Evolutionary conservation across 192 early-diverging fungal species (phyloP).

Genomic region (Coemansia sp.): DNA sequence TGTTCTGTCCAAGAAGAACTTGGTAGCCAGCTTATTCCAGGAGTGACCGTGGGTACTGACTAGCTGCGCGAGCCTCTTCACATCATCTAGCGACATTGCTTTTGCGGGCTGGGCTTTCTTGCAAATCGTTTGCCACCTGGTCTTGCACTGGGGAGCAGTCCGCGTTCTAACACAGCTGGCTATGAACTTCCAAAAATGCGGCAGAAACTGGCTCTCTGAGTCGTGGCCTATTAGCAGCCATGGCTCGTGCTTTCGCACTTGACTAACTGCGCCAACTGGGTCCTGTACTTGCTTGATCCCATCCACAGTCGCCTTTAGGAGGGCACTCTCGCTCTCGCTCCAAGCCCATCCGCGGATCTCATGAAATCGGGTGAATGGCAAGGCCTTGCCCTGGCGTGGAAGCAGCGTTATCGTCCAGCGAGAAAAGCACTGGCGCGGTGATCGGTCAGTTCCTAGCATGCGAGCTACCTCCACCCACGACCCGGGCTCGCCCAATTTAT

Average conservation of each 20-base stretch:
- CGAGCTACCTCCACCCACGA: slow-evolving; percentile 29
- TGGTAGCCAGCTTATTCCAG: slow-evolving; percentile 16
- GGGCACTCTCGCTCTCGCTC: slow-evolving; percentile 13
- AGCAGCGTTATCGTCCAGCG: slow-evolving; percentile 36
- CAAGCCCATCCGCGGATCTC: slow-evolving; percentile 31
- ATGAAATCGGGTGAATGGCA: slow-evolving; percentile 25
- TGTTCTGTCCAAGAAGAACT: slow-evolving; percentile 15
- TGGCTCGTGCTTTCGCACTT: slow-evolving; percentile 20
- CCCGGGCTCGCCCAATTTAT: slow-evolving; percentile 4
- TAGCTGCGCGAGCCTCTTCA: slow-evolving; percentile 14
- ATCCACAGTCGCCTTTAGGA: slow-evolving; percentile 10
- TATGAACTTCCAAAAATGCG: slow-evolving; percentile 32
- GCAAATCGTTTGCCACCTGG: slow-evolving; percentile 16
- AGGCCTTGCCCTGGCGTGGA: slow-evolving; percentile 24
- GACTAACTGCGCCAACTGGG: not conserved
- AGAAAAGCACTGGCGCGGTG: slow-evolving; percentile 31
- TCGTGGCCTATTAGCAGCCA: slow-evolving; percentile 26
- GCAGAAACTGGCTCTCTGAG: not conserved
- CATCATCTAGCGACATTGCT: slow-evolving; percentile 10
- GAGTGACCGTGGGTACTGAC: slow-evolving; percentile 19
- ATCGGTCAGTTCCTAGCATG: slow-evolving; percentile 22
- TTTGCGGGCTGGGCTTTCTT: not conserved
- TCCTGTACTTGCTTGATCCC: slow-evolving; percentile 5
- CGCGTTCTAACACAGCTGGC: slow-evolving; percentile 37
- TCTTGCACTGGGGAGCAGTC: slow-evolving; percentile 31